These are phyloP conservation scores for Coemansia sp. DNA, from an alignment of 192 early-diverging fungal species.

Conservation along the genomic window DNA sequence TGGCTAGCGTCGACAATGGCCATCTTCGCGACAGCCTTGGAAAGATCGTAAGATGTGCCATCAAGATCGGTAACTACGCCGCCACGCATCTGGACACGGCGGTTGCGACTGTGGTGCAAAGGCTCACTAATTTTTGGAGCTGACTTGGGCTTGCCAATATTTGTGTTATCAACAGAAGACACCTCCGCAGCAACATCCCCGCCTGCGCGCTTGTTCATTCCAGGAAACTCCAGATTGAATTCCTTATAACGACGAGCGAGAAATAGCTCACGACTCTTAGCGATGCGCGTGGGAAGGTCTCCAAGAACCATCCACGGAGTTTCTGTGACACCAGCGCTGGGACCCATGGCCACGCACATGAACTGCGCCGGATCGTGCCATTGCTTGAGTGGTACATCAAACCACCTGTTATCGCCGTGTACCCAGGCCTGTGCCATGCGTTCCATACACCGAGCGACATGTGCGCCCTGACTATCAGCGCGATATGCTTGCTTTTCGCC, in stretches of 20 bases:
- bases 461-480: slow-evolving; percentile 48
- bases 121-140: not conserved
- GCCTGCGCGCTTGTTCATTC: slow-evolving; percentile 17
- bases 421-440: slow-evolving; percentile 51
- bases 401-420: slow-evolving; percentile 43
- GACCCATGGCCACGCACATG: slow-evolving; percentile 51
- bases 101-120: slow-evolving; percentile 6
- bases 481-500: slow-evolving; percentile 55
- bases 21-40: slow-evolving; percentile 30
- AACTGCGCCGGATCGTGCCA: slow-evolving; percentile 54
- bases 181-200: not conserved
- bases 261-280: slow-evolving; percentile 55
- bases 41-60: slow-evolving; percentile 15
- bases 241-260: slow-evolving; percentile 51
- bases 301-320: slow-evolving; percentile 57
- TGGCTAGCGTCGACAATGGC: slow-evolving; percentile 28
- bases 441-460: slow-evolving; percentile 50
- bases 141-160: not conserved
- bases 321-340: slow-evolving; percentile 43
- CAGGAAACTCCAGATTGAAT: slow-evolving; percentile 50
- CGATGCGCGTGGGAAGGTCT: slow-evolving; percentile 48
- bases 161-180: not conserved
- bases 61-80: slow-evolving; percentile 27
- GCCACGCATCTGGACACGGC: slow-evolving; percentile 10
- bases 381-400: slow-evolving; percentile 41